Evolutionary conservation across 192 early-diverging fungal genomes (phyloP), one percentile per base, ranked within the genome.

Genomic region (Dissophora globulifera): DNA sequence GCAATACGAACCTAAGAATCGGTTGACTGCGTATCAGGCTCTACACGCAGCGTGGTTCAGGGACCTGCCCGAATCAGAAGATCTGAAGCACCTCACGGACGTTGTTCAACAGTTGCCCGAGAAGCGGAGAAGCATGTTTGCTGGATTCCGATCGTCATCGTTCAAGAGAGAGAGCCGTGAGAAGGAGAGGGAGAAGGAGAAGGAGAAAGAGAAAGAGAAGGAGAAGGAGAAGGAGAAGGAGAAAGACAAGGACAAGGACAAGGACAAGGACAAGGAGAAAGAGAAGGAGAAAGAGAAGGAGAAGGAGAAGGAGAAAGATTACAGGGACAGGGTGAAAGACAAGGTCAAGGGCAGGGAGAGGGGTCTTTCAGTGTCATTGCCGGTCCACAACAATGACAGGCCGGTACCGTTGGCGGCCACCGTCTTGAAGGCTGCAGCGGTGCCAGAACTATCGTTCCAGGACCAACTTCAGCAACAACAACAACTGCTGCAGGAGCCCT

Each of bases 1-100:
- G 22, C 83, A 84, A 33, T 94, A 94, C 51, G 93, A 96, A 52
- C 96, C 96, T 20, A 83, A 81, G 26, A 78, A 81, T 31, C 80
- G 96, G 25, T 86, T 92, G 5, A 91, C 91, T 0, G 93, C 95
- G 0, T 71, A 79, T 17, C 90, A 95, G n/a, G 86, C 90, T 0
- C 66, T 97, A 47, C 63, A 72, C 32, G 82, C 87, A 52, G 82
- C 83, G 0, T 92, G 88, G 81, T 93, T 93, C 58, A 57, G 50
- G 13, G 58, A 62, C 26, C 16, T 62, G 23, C 58, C 62, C 16
- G 72, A 66, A 29, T 20, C 60, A 5, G 50, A 55, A 4, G 72
- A 62, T 9, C 32, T 76, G 57, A 61, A 32, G 47, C 20, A 29
- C 35, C 22, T 76, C 29, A 67, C 58, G 4, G 72, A 76, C 27